Evolutionary conservation across 345 rosid species (phyloP).

Genomic region (Corchorus olitorius): DNA sequence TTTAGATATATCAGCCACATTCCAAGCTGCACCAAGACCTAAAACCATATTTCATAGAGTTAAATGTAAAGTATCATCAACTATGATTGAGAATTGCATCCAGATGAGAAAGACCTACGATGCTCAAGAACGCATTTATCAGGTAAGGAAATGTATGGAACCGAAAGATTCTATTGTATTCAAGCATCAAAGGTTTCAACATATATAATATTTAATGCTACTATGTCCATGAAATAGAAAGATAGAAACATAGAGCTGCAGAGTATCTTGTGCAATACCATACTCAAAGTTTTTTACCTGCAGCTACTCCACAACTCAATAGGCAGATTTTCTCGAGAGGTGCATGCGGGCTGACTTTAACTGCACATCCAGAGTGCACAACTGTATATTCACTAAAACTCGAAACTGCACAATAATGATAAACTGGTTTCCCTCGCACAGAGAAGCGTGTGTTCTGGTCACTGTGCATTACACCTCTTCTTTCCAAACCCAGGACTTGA

Average conservation of each 20-base stretch:
- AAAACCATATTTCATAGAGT: constrained; percentile 1
- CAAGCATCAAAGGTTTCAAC: constrained; percentile 13
- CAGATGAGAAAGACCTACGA: neutral
- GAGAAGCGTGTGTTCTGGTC: constrained; percentile 77
- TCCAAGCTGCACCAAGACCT: constrained; percentile 99
- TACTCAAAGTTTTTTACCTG: constrained; percentile 47
- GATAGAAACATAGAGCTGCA: neutral
- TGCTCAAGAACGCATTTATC: neutral
- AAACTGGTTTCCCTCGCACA: constrained; percentile 71
- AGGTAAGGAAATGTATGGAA: neutral
- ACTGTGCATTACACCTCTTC: constrained; percentile 86
- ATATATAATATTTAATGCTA: neutral
- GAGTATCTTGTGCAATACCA: neutral
- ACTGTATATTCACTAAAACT: constrained; percentile 94
- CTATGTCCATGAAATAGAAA: neutral
- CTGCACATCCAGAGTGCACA: constrained; percentile 94
- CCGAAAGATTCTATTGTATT: neutral
- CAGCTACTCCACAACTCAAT: constrained; percentile 85
- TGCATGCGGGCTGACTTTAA: constrained; percentile 63
- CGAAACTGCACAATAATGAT: constrained; percentile 89
- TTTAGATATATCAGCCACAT: constrained; percentile 74
- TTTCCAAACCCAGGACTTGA: constrained; percentile 81
- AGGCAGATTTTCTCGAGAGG: constrained; percentile 86
- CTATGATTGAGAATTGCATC: neutral
- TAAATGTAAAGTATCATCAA: neutral